Evolutionary conservation across 2,329 filamentous ascomycete genomes (phyloP).

Genomic region (Claviceps sp.): DNA sequence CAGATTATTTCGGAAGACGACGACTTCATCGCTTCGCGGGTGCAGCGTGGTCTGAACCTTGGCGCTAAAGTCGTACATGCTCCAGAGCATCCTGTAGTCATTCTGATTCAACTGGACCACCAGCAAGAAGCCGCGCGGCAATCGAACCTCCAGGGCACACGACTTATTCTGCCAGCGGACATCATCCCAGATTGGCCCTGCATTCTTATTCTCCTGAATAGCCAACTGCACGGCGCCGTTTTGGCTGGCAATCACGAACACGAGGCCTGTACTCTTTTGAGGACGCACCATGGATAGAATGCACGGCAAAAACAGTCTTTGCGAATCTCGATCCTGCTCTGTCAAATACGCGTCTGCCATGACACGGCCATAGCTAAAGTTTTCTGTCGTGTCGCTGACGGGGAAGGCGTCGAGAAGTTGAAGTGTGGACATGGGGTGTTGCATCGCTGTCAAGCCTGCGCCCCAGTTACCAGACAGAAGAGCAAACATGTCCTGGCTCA

Average conservation of each 20-base stretch:
- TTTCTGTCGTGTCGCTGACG: slow-evolving; percentile 56
- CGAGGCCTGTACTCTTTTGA: slow-evolving; percentile 53
- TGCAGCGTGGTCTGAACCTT: slow-evolving; percentile 62
- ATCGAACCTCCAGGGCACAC: slow-evolving; percentile 50
- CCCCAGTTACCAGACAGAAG: slow-evolving; percentile 52
- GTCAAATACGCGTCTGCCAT: slow-evolving; percentile 61
- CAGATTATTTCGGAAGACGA: slow-evolving; percentile 56
- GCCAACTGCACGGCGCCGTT: slow-evolving; percentile 62
- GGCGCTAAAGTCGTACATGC: slow-evolving; percentile 71
- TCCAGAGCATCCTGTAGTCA: slow-evolving; percentile 71
- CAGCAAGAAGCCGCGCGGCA: slow-evolving; percentile 65
- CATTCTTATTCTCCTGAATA: slow-evolving; percentile 54
- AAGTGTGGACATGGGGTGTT: slow-evolving; percentile 31
- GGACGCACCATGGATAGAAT: slow-evolving; percentile 63
- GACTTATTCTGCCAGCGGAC: slow-evolving; percentile 63
- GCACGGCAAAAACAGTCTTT: slow-evolving; percentile 57
- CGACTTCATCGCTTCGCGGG: slow-evolving; percentile 53
- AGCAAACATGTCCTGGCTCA: slow-evolving; percentile 58
- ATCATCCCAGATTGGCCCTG: slow-evolving; percentile 67
- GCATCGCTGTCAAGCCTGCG: slow-evolving; percentile 34
- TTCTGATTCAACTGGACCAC: slow-evolving; percentile 56
- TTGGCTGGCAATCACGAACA: slow-evolving; percentile 66
- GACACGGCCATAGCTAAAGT: slow-evolving; percentile 70
- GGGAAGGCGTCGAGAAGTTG: slow-evolving; percentile 57
- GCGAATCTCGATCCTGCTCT: slow-evolving; percentile 56